phyloP scores from a whole-genome alignment of 495 filamentous ascomycete genomes.

The Alectoria sarmentosa region DNA sequence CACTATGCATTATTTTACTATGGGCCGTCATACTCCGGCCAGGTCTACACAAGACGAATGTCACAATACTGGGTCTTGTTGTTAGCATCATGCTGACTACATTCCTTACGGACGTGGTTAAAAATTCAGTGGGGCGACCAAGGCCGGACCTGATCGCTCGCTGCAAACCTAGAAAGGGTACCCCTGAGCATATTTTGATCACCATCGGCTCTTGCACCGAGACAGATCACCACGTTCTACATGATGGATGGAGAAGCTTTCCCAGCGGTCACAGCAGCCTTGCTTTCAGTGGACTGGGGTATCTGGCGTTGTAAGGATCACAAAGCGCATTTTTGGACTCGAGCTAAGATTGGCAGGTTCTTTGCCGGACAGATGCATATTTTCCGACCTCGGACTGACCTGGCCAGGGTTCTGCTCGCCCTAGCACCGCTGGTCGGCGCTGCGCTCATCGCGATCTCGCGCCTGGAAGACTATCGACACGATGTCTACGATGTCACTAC shows the following conservation, averaged over 20 bases:
- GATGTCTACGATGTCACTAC: slow-evolving; percentile 86
- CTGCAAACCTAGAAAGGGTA: slow-evolving; percentile 66
- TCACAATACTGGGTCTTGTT: slow-evolving; percentile 70
- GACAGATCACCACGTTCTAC: slow-evolving; percentile 63
- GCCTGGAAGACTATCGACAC: slow-evolving; percentile 89
- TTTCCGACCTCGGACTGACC: slow-evolving; percentile 66
- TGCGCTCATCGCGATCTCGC: slow-evolving; percentile 79
- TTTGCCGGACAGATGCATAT: slow-evolving; percentile 72
- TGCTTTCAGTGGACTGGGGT: slow-evolving; percentile 79
- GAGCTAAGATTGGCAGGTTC: too few species aligned
- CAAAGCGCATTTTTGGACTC: background rate
- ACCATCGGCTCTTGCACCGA: slow-evolving; percentile 75
- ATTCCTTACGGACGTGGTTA: slow-evolving; percentile 84
- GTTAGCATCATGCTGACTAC: slow-evolving; percentile 70
- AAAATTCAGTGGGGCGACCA: slow-evolving; percentile 85
- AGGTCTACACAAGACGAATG: slow-evolving; percentile 72
- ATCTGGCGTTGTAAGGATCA: slow-evolving; percentile 52
- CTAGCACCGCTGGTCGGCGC: slow-evolving; percentile 70
- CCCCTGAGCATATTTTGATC: slow-evolving; percentile 60
- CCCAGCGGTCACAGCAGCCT: slow-evolving; percentile 86
- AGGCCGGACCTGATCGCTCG: slow-evolving; percentile 83
- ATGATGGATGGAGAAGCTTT: slow-evolving; percentile 92
- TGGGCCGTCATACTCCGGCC: slow-evolving; percentile 57
- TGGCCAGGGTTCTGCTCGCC: slow-evolving; percentile 51
- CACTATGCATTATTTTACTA: slow-evolving; percentile 54